These are phyloP conservation scores for Austroboletus novae-zelandiae DNA, from an alignment of 1,284 basidiomycete genomes.

Conservation along the genomic window DNA sequence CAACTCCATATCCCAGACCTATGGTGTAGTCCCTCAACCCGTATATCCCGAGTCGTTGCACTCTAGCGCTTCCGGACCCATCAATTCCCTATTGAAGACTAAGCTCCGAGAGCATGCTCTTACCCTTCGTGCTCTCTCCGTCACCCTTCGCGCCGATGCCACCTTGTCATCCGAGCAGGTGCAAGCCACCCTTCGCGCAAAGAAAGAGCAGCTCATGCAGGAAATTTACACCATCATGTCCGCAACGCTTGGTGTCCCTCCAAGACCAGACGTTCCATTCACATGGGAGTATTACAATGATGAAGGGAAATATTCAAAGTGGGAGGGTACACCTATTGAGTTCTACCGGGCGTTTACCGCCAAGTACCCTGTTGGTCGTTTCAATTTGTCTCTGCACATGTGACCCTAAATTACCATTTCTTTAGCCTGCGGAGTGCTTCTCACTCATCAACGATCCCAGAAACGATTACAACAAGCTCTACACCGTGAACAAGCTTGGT, in stretches of 20 bases:
- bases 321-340: constrained; percentile 79
- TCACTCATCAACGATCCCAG: constrained; percentile 95
- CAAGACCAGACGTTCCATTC: constrained; percentile 67
- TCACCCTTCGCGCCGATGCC: constrained; percentile 45
- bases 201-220: constrained; percentile 82
- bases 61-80: constrained; percentile 69
- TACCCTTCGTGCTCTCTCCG: constrained; percentile 67
- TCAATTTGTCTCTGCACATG: constrained; percentile 3
- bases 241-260: constrained; percentile 84
- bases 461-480: constrained; percentile 80
- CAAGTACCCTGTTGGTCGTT: constrained; percentile 54
- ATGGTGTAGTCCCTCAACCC: constrained; percentile 81
- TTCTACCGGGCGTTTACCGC: constrained; percentile 69
- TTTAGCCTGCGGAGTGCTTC: constrained; percentile 68
- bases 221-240: constrained; percentile 88
- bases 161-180: constrained; percentile 45
- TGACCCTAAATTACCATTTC: constrained; percentile 4
- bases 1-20: constrained; percentile 44
- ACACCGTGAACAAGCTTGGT: constrained; percentile 90
- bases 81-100: constrained; percentile 81
- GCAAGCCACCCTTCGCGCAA: constrained; percentile 56
- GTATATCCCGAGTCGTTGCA: constrained; percentile 87
- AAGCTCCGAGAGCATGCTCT: constrained; percentile 91
- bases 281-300: constrained; percentile 89
- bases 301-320: constrained; percentile 72